Base-by-base conservation (phyloP, 768 basidiomycete species). In the Dentipellis fragilis region DNA sequence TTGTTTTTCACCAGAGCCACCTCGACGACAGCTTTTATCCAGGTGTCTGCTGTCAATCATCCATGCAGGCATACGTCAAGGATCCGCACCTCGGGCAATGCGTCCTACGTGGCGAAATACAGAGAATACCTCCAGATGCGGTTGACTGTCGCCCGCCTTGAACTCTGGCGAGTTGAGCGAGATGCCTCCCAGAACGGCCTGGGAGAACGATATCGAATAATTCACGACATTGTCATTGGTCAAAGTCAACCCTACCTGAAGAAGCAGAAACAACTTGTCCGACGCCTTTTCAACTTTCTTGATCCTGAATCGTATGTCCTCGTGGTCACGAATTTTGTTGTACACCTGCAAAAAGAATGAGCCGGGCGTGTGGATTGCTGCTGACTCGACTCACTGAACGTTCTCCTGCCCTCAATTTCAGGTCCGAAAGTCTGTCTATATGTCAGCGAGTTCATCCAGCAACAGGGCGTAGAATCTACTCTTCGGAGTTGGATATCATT, bases 181-280 rank as follows among this genome's bases (percentile, higher is more conserved):
- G 58, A 93, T 78, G 2, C 85, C 81, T 14, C 81, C 80, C 17
- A 91, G 72, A 42, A 87, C 74, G 37, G 89, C 84, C 87, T 94
- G 57, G 2, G 21, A 21, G 36, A n/a, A n/a, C n/a, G n/a, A n/a
- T 35, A 9, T 48, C 52, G 40, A n/a, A 46, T 64, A 23, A 61
- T 55, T 29, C 46, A 54, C 45, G 47, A 35, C n/a, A 16, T 49
- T 23, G 8, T 37, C 4, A 21, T n/a, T 54, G 40, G 54, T 38
- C 23, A 56, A 50, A 57, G 19, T 19, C 56, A 42, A 4, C 22
- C 54, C 17, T 49, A 88, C 87, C 70, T 95, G 93, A 5, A 92
- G 81, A 42, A 93, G 71, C 6, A 94, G 65, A 66, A 89, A 84
- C 10, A 89, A 76, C 66, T 95, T 95, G 66, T 95, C 90, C 3